Percentiles rank a stretch among this genome's conserved stretches.
Evolutionary conservation across 495 filamentous ascomycete species (phyloP).

Genomic region (Eremomyces bilateralis): DNA sequence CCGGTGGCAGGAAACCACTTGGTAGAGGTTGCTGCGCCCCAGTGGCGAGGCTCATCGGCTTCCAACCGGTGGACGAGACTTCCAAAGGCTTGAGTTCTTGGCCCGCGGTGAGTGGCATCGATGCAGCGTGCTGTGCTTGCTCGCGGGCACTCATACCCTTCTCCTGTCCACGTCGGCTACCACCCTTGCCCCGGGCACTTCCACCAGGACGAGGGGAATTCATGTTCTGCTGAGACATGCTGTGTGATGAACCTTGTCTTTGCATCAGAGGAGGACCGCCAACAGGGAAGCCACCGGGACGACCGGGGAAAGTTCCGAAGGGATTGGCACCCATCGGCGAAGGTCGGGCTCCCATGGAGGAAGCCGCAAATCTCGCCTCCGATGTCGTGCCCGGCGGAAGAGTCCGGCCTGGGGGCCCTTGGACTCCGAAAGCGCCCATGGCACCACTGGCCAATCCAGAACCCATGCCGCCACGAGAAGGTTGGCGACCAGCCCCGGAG

Average conservation of each 20-base stretch:
- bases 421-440: slow-evolving; percentile 49
- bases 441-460: slow-evolving; percentile 23
- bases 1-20: slow-evolving; percentile 53
- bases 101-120: slow-evolving; percentile 77
- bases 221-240: slow-evolving; percentile 20
- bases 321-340: slow-evolving; percentile 24
- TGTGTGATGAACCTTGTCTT: slow-evolving; percentile 32
- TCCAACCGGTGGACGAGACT: slow-evolving; percentile 59
- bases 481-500: slow-evolving; percentile 24
- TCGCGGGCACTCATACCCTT: slow-evolving; percentile 30
- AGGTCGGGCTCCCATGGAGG: slow-evolving; percentile 24
- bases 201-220: slow-evolving; percentile 30
- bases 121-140: slow-evolving; percentile 42
- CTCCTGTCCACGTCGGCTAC: slow-evolving; percentile 21
- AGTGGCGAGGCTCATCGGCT: slow-evolving; percentile 43
- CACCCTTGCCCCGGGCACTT: slow-evolving; percentile 35
- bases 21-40: slow-evolving; percentile 25
- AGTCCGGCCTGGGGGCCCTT: slow-evolving; percentile 22
- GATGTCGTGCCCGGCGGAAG: slow-evolving; percentile 51
- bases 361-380: slow-evolving; percentile 33
- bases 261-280: slow-evolving; percentile 24
- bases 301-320: slow-evolving; percentile 22
- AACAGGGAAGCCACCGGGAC: slow-evolving; percentile 33
- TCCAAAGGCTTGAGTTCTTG: slow-evolving; percentile 61
- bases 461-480: slow-evolving; percentile 24